Evolutionary conservation across 2,329 filamentous ascomycete genomes (phyloP), one percentile per base, ranked within the genome.

Genomic region (Colletotrichum limetticola): DNA sequence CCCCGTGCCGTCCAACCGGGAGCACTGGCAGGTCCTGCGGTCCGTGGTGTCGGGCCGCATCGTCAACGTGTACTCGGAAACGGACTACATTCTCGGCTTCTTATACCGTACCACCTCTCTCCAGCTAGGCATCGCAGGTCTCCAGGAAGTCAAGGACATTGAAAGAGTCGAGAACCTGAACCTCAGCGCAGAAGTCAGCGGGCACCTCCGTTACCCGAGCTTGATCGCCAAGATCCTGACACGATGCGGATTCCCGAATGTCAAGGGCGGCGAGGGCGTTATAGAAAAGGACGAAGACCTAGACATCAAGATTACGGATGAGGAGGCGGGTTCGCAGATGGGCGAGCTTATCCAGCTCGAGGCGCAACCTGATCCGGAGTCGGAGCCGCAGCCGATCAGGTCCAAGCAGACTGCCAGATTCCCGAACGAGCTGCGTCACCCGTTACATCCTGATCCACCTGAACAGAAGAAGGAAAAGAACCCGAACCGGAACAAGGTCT

Each of bases 1-100:
- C 0, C 94, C 95, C 0, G 91, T 93, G 0, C 94, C 95, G 0
- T 94, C 92, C 0, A 89, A 92, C 57, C 83, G 89, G 0, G 87
- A 87, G 1, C 91, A 95, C 76, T 98, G 95, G 95, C 89, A 92
- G 57, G 86, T 90, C 49, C 90, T 97, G 76, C 90, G 94, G 35
- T 91, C 90, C 57, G 94, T 96, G 0, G 95, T 97, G 0, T 90
- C 92, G 1, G 95, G 95, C 2, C 90, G 93, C 70, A 87, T 98
- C 8, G 93, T 97, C 77, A 98, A 98, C 77, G 94, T 96, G 9
- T 98, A 93, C 82, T 96, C 94, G 1, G 91, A 92, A 65, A 95
- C 97, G 73, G 95, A 98, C 82, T 94, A 94, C 78, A 91, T 98
- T 37, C 90, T 98, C 1, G 95, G 91, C 1, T 96, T 98, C 79